These are phyloP conservation scores for Miamiensis avidus DNA, from an alignment of 169 alveolate genomes.

Conservation along the genomic window DNA sequence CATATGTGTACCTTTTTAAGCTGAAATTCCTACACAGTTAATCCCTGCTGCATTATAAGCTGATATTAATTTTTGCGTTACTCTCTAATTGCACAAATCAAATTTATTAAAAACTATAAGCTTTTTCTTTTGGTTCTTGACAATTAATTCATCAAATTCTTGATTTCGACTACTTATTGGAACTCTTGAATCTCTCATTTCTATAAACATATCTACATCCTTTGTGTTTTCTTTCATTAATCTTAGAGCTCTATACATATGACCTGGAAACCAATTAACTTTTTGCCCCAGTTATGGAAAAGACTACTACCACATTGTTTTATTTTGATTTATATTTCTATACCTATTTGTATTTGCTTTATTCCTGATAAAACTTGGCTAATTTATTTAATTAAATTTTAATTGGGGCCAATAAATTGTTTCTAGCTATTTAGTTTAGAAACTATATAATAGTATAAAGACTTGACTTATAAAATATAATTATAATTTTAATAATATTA, in stretches of 20 bases:
- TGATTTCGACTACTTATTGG: slow-evolving; percentile 55
- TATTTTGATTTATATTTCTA: too few relatives aligned
- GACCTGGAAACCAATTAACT: slow-evolving; percentile 84
- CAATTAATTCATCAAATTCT: slow-evolving; percentile 47
- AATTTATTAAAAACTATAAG: slow-evolving; percentile 68
- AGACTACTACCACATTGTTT: not conserved
- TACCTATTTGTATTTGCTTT: not conserved
- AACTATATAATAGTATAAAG: too few relatives aligned
- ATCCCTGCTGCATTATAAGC: slow-evolving; percentile 32
- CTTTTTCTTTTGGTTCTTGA: slow-evolving; percentile 41
- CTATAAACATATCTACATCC: slow-evolving; percentile 66
- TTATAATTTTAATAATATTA: too few relatives aligned
- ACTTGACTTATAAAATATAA: too few relatives aligned
- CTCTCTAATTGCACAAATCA: slow-evolving; percentile 62
- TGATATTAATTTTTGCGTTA: slow-evolving; percentile 49
- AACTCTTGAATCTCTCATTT: slow-evolving; percentile 76
- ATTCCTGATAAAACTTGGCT: too few relatives aligned
- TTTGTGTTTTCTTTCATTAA: slow-evolving; percentile 41
- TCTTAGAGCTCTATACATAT: slow-evolving; percentile 73
- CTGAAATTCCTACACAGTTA: slow-evolving; percentile 52
- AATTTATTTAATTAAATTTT: too few relatives aligned
- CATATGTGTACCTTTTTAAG: slow-evolving; percentile 60
- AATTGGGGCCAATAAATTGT: too few relatives aligned
- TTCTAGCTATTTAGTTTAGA: too few relatives aligned
- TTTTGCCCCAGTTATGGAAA: slow-evolving; percentile 20